These are phyloP conservation scores for Bipolaris gigantea DNA, from an alignment of 2,329 filamentous ascomycete genomes.

Conservation along the genomic window DNA sequence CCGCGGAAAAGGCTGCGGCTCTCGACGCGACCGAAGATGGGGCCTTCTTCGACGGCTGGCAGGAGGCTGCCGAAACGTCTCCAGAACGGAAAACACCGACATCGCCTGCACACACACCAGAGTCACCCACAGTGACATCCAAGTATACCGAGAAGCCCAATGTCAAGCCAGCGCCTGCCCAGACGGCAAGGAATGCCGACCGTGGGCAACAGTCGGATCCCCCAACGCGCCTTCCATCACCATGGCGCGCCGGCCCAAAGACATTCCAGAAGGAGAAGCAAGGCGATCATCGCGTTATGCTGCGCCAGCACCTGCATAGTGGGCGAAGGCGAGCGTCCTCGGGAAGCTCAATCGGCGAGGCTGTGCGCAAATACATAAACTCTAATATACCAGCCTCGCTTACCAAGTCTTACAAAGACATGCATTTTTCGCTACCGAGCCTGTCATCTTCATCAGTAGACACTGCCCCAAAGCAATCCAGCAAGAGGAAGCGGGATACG, in stretches of 20 bases:
- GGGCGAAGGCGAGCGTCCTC: slow-evolving; percentile 47
- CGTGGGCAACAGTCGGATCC: slow-evolving; percentile 15
- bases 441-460: slow-evolving; percentile 37
- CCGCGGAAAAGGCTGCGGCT: slow-evolving; percentile 60
- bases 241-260: slow-evolving; percentile 48
- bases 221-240: slow-evolving; percentile 46
- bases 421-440: slow-evolving; percentile 43
- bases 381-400: slow-evolving; percentile 43
- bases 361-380: slow-evolving; percentile 41
- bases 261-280: slow-evolving; percentile 37
- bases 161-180: neutral
- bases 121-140: neutral
- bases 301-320: slow-evolving; percentile 44
- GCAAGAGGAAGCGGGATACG: slow-evolving; percentile 22
- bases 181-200: slow-evolving; percentile 8
- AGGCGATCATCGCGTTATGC: slow-evolving; percentile 41
- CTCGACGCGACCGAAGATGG: slow-evolving; percentile 52
- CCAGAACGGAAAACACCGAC: neutral
- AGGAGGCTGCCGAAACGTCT: slow-evolving; percentile 21
- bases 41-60: slow-evolving; percentile 52
- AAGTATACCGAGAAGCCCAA: neutral
- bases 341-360: slow-evolving; percentile 39
- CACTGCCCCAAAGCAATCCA: slow-evolving; percentile 12
- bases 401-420: slow-evolving; percentile 40
- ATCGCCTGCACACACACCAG: neutral